Conservation (phyloP, 2,329 filamentous ascomycete genomes). For the Ilyonectria destructans region DNA sequence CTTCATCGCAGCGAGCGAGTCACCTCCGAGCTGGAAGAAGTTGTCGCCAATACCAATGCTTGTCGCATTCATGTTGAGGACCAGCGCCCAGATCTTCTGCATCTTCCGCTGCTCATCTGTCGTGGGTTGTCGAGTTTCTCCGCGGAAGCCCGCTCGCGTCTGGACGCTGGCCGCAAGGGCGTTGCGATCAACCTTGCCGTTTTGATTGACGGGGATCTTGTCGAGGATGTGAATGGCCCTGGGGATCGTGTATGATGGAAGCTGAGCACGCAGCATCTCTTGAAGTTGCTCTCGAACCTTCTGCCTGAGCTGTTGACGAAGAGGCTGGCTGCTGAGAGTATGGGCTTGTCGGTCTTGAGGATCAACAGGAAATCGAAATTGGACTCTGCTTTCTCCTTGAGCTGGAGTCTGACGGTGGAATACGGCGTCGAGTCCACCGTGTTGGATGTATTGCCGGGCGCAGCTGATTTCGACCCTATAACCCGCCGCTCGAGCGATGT, state of each 20-base stretch:
- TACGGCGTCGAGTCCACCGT: conserved; percentile 48
- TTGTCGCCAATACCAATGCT: conserved; percentile 60
- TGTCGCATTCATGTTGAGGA: conserved; percentile 53
- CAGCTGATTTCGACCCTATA: conserved; percentile 64
- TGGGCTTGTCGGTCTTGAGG: background rate
- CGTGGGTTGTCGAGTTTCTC: conserved; percentile 11
- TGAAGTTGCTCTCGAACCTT: background rate
- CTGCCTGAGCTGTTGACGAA: background rate
- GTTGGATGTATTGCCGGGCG: conserved; percentile 56
- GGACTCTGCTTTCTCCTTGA: conserved; percentile 13
- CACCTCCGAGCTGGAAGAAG: conserved; percentile 66
- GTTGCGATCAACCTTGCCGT: conserved; percentile 46
- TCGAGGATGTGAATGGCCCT: conserved; percentile 40
- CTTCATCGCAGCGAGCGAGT: conserved; percentile 66
- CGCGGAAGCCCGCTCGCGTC: background rate
- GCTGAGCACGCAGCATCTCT: background rate
- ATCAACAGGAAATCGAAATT: conserved; percentile 47
- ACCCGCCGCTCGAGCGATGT: conserved; percentile 53
- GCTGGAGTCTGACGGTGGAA: conserved; percentile 55
- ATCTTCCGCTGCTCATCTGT: conserved; percentile 41
- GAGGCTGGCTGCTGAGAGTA: conserved; percentile 1
- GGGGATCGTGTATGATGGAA: conserved; percentile 50
- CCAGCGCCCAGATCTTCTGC: conserved; percentile 56
- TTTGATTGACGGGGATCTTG: conserved; percentile 46
- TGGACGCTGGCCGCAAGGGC: background rate